Conservation (phyloP, 768 basidiomycete genomes). For the Psilocybe cubensis region DNA sequence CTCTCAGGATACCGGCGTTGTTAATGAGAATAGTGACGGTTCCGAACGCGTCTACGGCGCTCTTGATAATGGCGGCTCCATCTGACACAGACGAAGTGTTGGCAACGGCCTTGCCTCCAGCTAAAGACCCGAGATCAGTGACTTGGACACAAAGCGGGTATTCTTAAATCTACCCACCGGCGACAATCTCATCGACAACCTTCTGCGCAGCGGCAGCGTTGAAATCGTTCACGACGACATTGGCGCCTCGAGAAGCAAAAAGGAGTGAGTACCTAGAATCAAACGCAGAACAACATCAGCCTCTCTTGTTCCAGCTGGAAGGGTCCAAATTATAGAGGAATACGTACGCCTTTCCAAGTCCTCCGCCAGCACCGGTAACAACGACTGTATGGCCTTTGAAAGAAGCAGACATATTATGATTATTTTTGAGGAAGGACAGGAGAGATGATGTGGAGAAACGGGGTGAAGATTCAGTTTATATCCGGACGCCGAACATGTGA, state of each 20-base stretch:
- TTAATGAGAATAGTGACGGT: constrained; percentile 88
- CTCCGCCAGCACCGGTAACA: constrained; percentile 95
- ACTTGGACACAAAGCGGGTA: neutral
- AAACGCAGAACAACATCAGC: too few relatives aligned
- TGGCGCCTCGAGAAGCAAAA: constrained; percentile 92
- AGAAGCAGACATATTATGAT: constrained; percentile 54
- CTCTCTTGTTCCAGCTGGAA: too few relatives aligned
- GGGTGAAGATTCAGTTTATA: constrained; percentile 8
- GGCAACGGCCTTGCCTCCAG: constrained; percentile 86
- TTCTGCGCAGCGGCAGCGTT: constrained; percentile 86
- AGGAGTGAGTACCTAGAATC: constrained; percentile 85
- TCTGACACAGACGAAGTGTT: constrained; percentile 89
- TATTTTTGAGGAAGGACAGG: neutral
- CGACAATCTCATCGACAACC: constrained; percentile 87
- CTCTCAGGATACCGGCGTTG: constrained; percentile 91
- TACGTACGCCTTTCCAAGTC: constrained; percentile 90
- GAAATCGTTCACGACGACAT: constrained; percentile 95
- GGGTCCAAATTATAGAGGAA: too few relatives aligned
- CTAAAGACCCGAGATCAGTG: constrained; percentile 43
- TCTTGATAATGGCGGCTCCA: constrained; percentile 84
- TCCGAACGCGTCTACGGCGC: constrained; percentile 86
- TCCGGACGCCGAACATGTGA: constrained; percentile 11
- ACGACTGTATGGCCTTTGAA: constrained; percentile 93
- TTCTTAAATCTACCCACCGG: constrained; percentile 51
- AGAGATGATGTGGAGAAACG: constrained; percentile 7